Percentiles rank a stretch among this genome's conserved stretches.
phyloP scores from a whole-genome alignment of 1,284 basidiomycete genomes.

The Vanrija pseudolonga region DNA sequence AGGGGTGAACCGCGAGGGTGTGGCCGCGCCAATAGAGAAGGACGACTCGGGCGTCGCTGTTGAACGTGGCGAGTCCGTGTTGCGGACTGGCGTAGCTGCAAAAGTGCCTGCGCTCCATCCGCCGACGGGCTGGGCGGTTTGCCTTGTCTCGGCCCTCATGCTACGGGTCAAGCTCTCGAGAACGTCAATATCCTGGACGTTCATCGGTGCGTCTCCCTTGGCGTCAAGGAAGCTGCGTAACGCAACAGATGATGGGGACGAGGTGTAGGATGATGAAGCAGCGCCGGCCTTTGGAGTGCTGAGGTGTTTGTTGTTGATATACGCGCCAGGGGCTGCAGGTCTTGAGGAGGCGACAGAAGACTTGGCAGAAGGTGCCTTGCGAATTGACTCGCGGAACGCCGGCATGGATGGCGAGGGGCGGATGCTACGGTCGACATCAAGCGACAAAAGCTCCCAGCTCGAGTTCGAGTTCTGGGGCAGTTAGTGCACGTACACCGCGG shows the following conservation, averaged over 20 bases:
- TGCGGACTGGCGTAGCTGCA: neutral
- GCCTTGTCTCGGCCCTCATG: conserved; percentile 22
- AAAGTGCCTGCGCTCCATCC: conserved; percentile 26
- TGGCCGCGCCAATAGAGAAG: conserved; percentile 15
- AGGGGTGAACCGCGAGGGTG: neutral
- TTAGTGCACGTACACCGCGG: neutral
- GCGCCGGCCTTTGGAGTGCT: neutral
- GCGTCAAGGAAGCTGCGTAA: conserved; percentile 33
- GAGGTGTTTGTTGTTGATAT: too few species aligned
- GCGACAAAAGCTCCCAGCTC: conserved; percentile 6
- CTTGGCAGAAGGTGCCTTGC: neutral
- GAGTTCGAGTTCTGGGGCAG: conserved; percentile 2
- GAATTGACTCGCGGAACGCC: neutral
- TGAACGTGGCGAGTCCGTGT: neutral
- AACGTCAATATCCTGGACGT: conserved; percentile 28
- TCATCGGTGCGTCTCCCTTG: conserved; percentile 27
- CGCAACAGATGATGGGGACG: conserved; percentile 19
- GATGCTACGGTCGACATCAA: neutral
- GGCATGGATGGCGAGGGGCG: conserved; percentile 11
- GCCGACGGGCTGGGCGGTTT: neutral
- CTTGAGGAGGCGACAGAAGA: neutral
- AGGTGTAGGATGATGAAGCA: neutral
- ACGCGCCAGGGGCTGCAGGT: too few species aligned
- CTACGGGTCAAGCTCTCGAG: conserved; percentile 31
- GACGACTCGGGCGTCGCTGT: conserved; percentile 5